These are phyloP conservation scores for Massarina eburnea DNA, from an alignment of 2,329 filamentous ascomycete species.

Conservation along the genomic window DNA sequence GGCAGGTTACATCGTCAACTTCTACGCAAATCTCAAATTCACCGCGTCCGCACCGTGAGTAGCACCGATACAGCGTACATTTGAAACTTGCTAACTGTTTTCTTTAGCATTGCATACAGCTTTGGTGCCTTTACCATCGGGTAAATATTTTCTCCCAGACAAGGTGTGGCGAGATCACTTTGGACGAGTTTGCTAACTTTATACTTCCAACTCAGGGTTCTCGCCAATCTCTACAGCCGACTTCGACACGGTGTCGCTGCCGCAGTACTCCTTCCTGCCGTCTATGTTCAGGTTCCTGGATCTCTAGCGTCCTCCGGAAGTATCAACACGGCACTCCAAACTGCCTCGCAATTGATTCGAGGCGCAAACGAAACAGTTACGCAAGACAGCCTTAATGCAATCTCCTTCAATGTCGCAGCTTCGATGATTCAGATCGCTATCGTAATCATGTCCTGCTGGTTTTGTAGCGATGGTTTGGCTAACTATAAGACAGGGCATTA, in stretches of 20 bases:
- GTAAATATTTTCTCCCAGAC: too few species aligned
- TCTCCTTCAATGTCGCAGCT: slow-evolving; percentile 49
- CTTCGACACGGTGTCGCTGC: slow-evolving; percentile 55
- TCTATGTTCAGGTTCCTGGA: slow-evolving; percentile 38
- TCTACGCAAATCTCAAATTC: slow-evolving; percentile 69
- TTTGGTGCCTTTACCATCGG: slow-evolving; percentile 75
- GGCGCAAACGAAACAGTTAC: slow-evolving; percentile 13
- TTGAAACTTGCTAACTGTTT: neutral
- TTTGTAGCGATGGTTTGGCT: too few species aligned
- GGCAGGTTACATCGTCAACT: slow-evolving; percentile 73
- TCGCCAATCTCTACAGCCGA: slow-evolving; percentile 77
- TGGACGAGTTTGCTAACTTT: too few species aligned
- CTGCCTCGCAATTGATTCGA: slow-evolving; percentile 30
- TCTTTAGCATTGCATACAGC: slow-evolving; percentile 64
- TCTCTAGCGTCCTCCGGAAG: slow-evolving; percentile 33
- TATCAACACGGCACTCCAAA: slow-evolving; percentile 30
- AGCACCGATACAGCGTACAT: neutral
- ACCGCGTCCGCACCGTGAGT: slow-evolving; percentile 62
- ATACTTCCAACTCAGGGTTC: too few species aligned
- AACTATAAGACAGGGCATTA: too few species aligned
- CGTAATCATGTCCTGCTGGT: too few species aligned
- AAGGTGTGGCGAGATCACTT: too few species aligned
- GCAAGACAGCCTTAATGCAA: slow-evolving; percentile 7
- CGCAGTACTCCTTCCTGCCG: slow-evolving; percentile 33
- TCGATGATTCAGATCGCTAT: slow-evolving; percentile 54